phyloP scores from a whole-genome alignment of 768 basidiomycete species.

The Russula dissimulans region DNA sequence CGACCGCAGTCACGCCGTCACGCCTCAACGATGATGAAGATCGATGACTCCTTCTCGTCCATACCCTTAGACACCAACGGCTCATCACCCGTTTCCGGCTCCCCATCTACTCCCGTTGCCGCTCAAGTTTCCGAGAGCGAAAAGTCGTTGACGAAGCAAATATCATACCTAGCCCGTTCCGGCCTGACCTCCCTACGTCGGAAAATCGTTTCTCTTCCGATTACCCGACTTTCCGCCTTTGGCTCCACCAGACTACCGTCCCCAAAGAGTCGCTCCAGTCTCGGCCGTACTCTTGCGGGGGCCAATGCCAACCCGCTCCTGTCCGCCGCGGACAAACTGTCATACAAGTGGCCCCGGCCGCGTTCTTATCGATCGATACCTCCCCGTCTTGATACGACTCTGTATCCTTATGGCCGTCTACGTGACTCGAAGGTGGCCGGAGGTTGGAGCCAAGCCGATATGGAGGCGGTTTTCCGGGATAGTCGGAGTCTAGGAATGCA shows the following conservation, averaged over 20 bases:
- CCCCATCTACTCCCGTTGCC: background rate
- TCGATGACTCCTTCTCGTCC: background rate
- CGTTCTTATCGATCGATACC: slow-evolving; percentile 21
- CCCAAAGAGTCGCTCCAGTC: background rate
- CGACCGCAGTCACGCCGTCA: background rate
- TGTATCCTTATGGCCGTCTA: slow-evolving; percentile 11
- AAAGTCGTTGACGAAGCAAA: background rate
- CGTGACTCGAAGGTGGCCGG: slow-evolving; percentile 8
- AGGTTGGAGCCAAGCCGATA: slow-evolving; percentile 1
- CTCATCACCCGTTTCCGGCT: background rate
- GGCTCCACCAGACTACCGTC: background rate
- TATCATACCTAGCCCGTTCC: background rate
- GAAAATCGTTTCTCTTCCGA: background rate
- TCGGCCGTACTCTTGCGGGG: background rate
- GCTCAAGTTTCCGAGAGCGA: background rate
- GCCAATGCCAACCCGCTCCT: background rate
- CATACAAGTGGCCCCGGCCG: slow-evolving; percentile 44
- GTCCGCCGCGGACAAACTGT: slow-evolving; percentile 32
- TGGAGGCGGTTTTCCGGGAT: slow-evolving; percentile 25
- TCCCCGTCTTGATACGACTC: background rate
- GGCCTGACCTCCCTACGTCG: background rate
- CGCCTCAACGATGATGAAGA: background rate
- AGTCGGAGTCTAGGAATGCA: slow-evolving; percentile 33
- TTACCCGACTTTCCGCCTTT: background rate
- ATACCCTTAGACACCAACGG: background rate